These are phyloP conservation scores for Penicillium flavigenum DNA, from an alignment of 495 filamentous ascomycete species.

Conservation along the genomic window DNA sequence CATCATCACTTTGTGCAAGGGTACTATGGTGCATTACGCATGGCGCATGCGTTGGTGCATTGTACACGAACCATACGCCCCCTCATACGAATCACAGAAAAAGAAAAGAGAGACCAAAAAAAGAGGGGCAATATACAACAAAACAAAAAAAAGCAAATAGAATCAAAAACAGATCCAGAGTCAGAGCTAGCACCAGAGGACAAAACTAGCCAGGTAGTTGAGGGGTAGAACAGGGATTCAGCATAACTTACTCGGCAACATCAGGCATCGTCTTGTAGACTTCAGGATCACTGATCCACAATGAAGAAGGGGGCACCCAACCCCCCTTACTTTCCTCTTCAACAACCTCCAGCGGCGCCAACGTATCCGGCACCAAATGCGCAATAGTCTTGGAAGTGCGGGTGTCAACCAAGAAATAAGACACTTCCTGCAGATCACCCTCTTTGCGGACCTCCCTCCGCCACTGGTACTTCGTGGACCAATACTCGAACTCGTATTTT, in stretches of 20 bases:
- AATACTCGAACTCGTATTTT: conserved; percentile 89
- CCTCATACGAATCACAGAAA: neutral
- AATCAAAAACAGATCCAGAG: neutral
- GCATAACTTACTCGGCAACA: conserved; percentile 86
- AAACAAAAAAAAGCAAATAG: conserved; percentile 5
- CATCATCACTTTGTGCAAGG: neutral
- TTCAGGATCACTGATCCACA: conserved; percentile 78
- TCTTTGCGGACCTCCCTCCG: conserved; percentile 66
- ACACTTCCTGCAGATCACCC: conserved; percentile 58
- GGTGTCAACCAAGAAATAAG: conserved; percentile 74
- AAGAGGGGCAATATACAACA: neutral
- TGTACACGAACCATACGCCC: conserved; percentile 3
- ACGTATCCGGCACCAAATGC: conserved; percentile 78
- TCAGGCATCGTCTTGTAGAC: conserved; percentile 69
- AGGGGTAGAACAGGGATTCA: neutral
- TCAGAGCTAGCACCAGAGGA: neutral
- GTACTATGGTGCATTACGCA: neutral
- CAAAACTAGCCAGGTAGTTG: neutral
- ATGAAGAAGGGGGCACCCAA: conserved; percentile 85
- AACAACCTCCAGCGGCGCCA: conserved; percentile 65
- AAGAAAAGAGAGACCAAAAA: conserved; percentile 4
- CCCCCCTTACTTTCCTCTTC: conserved; percentile 79
- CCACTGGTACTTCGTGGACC: conserved; percentile 86
- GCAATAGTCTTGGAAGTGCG: conserved; percentile 66
- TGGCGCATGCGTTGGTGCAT: conserved; percentile 8